Evolutionary conservation across 2,329 filamentous ascomycete genomes (phyloP).

Genomic region (Aureobasidium subglaciale): DNA sequence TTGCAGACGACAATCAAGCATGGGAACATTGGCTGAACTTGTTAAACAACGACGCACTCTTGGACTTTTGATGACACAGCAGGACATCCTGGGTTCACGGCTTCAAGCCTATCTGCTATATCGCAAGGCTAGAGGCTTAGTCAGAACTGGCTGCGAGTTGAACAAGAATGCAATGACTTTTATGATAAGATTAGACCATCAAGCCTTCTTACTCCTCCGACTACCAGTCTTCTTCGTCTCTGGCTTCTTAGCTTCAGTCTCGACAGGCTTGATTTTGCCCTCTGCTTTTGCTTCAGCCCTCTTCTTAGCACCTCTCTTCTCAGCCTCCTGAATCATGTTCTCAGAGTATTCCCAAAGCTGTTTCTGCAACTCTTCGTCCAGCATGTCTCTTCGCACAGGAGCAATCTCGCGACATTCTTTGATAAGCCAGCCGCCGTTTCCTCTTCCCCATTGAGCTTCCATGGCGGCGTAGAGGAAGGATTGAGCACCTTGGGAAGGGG

Average conservation of each 20-base stretch:
- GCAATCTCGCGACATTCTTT: conserved; percentile 82
- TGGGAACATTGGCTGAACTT: background rate
- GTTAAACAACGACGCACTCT: background rate
- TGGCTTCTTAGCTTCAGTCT: conserved; percentile 7
- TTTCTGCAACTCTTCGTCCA: conserved; percentile 73
- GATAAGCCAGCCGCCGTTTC: conserved; percentile 62
- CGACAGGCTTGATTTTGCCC: conserved; percentile 20
- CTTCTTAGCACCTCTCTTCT: conserved; percentile 67
- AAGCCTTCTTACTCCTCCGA: conserved; percentile 18
- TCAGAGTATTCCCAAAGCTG: conserved; percentile 87
- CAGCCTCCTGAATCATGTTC: conserved; percentile 69
- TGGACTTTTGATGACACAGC: background rate
- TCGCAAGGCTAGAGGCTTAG: no score
- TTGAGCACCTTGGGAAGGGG: conserved; percentile 74
- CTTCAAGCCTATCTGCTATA: no score
- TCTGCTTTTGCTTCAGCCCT: conserved; percentile 48
- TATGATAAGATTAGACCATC: background rate
- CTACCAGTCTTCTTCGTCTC: conserved; percentile 16
- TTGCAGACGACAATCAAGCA: background rate
- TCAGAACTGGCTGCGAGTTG: no score
- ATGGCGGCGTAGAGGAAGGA: conserved; percentile 79
- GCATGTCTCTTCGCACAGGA: conserved; percentile 64
- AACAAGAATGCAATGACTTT: background rate
- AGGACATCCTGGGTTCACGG: no score
- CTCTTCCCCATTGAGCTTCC: conserved; percentile 64